Percentiles rank a stretch among this genome's conserved stretches.
phyloP scores from a whole-genome alignment of 2,329 filamentous ascomycete genomes.

The Hysterium pulicare region DNA sequence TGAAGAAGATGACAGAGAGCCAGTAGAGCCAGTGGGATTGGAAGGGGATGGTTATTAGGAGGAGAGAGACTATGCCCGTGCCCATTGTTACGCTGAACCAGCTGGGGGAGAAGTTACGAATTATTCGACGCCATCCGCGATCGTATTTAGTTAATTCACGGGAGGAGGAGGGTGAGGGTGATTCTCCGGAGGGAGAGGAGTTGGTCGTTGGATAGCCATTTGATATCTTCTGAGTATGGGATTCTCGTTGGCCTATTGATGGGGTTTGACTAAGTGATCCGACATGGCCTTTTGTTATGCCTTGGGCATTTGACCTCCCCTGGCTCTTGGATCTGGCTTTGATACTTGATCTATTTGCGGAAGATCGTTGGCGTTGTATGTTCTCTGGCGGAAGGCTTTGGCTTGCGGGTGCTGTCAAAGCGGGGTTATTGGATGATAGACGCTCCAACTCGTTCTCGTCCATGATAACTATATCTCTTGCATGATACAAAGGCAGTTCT shows the following conservation, averaged over 20 bases:
- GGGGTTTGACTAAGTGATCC: no score
- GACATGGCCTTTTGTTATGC: no score
- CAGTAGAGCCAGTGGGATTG: conserved; percentile 56
- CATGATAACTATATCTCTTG: no score
- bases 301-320: background rate
- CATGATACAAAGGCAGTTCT: no score
- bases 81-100: conserved; percentile 52
- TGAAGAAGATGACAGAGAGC: conserved; percentile 60
- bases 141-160: conserved; percentile 23
- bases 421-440: conserved; percentile 23
- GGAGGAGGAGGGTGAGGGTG: background rate
- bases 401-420: conserved; percentile 20
- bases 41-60: conserved; percentile 62
- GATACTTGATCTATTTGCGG: conserved; percentile 12
- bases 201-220: conserved; percentile 7
- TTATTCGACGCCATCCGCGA: conserved; percentile 34
- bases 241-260: no score
- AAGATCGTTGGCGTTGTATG: no score
- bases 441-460: conserved; percentile 26
- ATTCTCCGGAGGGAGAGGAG: conserved; percentile 5
- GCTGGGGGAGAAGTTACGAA: conserved; percentile 36
- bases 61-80: conserved; percentile 63
- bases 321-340: conserved; percentile 5
- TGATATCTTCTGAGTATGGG: no score
- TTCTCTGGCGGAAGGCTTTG: conserved; percentile 9